Conservation (phyloP, 1,139 yeast species). For the Candida sojae region DNA sequence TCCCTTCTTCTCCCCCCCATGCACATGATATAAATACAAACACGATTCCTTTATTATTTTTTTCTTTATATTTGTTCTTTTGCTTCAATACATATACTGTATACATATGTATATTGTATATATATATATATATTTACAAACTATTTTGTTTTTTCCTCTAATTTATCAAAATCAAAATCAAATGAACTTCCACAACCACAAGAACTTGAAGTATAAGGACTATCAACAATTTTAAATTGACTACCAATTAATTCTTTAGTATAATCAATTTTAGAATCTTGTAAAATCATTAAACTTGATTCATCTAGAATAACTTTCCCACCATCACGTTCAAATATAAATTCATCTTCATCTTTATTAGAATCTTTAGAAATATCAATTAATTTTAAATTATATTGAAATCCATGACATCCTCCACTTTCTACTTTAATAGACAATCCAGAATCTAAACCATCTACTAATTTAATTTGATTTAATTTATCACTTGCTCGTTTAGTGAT, state of each 20-base stretch:
- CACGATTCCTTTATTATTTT: too few relatives aligned
- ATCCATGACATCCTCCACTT: constrained; percentile 99
- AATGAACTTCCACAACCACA: constrained; percentile 98
- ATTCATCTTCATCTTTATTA: constrained; percentile 32
- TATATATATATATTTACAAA: not conserved
- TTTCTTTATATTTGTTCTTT: too few relatives aligned
- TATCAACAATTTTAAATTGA: constrained; percentile 86
- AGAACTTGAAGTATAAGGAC: constrained; percentile 86
- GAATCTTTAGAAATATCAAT: constrained; percentile 49
- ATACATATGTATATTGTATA: not conserved
- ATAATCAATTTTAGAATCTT: constrained; percentile 86
- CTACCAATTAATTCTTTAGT: constrained; percentile 93
- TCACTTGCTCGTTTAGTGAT: constrained; percentile 43
- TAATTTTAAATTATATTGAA: constrained; percentile 79
- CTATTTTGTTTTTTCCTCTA: constrained; percentile 24
- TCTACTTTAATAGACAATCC: constrained; percentile 82
- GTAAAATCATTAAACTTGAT: constrained; percentile 74
- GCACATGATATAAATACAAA: too few relatives aligned
- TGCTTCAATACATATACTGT: constrained; percentile 1
- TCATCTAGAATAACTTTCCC: constrained; percentile 80
- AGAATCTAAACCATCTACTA: constrained; percentile 57
- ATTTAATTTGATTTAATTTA: constrained; percentile 58
- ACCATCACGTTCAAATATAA: constrained; percentile 61
- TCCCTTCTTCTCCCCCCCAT: too few relatives aligned
- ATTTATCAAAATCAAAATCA: constrained; percentile 76